phyloP scores from a whole-genome alignment of 1,284 basidiomycete species.

The Boletus albobrunnescens region DNA sequence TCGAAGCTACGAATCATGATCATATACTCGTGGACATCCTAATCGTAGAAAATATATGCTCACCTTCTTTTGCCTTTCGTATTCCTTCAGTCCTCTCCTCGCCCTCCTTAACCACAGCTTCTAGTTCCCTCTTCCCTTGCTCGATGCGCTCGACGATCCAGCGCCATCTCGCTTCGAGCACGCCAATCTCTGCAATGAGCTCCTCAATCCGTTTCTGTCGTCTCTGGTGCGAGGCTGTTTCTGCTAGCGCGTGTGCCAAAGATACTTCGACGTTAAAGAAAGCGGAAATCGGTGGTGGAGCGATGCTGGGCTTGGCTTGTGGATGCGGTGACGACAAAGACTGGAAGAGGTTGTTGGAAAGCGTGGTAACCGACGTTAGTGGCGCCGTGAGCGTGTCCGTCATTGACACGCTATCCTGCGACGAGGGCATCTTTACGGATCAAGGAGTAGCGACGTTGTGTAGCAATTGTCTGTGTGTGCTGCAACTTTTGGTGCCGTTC shows the following conservation, averaged over 20 bases:
- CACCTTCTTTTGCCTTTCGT: constrained; percentile 67
- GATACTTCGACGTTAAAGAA: constrained; percentile 60
- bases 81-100: constrained; percentile 66
- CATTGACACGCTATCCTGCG: constrained; percentile 35
- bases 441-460: too few relatives aligned
- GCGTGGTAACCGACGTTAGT: constrained; percentile 54
- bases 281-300: constrained; percentile 53
- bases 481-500: too few relatives aligned
- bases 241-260: constrained; percentile 57
- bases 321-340: constrained; percentile 57
- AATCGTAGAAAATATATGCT: constrained; percentile 8
- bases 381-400: constrained; percentile 59
- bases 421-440: constrained; percentile 5
- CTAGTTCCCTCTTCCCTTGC: constrained; percentile 60
- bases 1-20: constrained; percentile 48
- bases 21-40: constrained; percentile 4
- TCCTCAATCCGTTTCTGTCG: constrained; percentile 69
- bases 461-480: too few relatives aligned
- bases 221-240: constrained; percentile 68
- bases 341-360: constrained; percentile 68
- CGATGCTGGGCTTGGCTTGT: constrained; percentile 55
- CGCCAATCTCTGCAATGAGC: constrained; percentile 64
- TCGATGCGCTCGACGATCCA: constrained; percentile 60
- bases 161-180: constrained; percentile 62
- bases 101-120: constrained; percentile 65